phyloP scores from a whole-genome alignment of 2,329 filamentous ascomycete genomes.

The Aureobasidium sp. region DNA sequence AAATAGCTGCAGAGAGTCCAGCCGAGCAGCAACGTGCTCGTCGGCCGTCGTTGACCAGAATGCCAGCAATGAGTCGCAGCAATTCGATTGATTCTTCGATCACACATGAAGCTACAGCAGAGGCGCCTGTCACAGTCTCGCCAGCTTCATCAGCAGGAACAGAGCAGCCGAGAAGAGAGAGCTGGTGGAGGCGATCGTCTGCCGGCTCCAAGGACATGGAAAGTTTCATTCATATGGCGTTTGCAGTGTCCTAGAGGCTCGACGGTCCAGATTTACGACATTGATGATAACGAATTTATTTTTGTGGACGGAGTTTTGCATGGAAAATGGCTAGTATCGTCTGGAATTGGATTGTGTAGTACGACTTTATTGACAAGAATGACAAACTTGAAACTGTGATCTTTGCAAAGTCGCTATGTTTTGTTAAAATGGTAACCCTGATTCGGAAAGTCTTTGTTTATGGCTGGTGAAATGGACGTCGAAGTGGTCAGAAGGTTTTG shows the following conservation, averaged over 20 bases:
- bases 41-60: not conserved
- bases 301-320: not conserved
- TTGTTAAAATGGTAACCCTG: not conserved
- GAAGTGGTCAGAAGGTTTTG: not conserved
- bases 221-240: conserved; percentile 3
- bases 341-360: not conserved
- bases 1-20: not conserved
- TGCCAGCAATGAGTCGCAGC: not conserved
- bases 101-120: not conserved
- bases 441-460: not conserved
- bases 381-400: not conserved
- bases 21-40: not conserved
- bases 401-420: not conserved
- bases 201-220: not conserved
- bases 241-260: not conserved
- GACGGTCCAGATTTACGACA: not conserved
- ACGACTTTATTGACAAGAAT: not conserved
- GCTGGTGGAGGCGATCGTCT: conserved; percentile 6
- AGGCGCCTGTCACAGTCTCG: not conserved
- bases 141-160: not conserved
- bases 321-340: not conserved
- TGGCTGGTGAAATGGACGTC: not conserved
- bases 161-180: not conserved
- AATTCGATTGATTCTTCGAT: not conserved
- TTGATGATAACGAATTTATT: not conserved